These are phyloP conservation scores for Dianthus caryophyllus DNA, from an alignment of 148 eudicot species.

Conservation along the genomic window DNA sequence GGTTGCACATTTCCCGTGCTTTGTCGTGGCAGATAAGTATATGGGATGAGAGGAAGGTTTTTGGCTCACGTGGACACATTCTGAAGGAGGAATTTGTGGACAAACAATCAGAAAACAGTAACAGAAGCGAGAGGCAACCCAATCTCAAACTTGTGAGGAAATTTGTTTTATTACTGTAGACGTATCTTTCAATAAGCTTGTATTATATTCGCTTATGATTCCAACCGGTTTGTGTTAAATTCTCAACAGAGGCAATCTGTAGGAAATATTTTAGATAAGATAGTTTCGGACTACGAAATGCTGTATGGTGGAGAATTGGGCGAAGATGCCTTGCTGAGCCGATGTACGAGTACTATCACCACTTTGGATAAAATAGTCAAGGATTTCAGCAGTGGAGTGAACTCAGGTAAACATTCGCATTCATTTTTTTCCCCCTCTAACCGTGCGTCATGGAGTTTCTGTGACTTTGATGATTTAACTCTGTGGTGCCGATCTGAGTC, in stretches of 20 bases:
- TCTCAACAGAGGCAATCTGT: slow-evolving; percentile 47
- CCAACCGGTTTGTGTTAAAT: neutral
- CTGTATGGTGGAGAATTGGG: slow-evolving; percentile 60
- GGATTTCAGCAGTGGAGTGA: slow-evolving; percentile 44
- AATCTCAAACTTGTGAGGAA: slow-evolving; percentile 46
- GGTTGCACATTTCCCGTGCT: slow-evolving; percentile 8
- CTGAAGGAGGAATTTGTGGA: slow-evolving; percentile 78
- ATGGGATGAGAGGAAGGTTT: slow-evolving; percentile 93
- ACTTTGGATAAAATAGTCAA: slow-evolving; percentile 61
- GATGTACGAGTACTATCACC: slow-evolving; percentile 58
- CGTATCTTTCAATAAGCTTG: neutral
- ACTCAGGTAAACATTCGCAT: slow-evolving; percentile 41
- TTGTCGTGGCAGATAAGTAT: slow-evolving; percentile 50
- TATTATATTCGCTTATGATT: slow-evolving; percentile 1
- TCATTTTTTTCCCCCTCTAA: neutral
- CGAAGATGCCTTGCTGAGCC: slow-evolving; percentile 64
- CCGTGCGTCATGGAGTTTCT: neutral
- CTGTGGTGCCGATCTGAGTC: neutral
- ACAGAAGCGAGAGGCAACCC: slow-evolving; percentile 40
- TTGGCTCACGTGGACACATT: slow-evolving; percentile 86
- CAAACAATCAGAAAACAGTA: slow-evolving; percentile 48
- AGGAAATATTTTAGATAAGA: slow-evolving; percentile 63
- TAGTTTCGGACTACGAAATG: slow-evolving; percentile 64
- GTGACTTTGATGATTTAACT: neutral
- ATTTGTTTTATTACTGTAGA: slow-evolving; percentile 3